These are phyloP conservation scores for Didymella glomerata DNA, from an alignment of 2,329 filamentous ascomycete genomes.

Conservation along the genomic window DNA sequence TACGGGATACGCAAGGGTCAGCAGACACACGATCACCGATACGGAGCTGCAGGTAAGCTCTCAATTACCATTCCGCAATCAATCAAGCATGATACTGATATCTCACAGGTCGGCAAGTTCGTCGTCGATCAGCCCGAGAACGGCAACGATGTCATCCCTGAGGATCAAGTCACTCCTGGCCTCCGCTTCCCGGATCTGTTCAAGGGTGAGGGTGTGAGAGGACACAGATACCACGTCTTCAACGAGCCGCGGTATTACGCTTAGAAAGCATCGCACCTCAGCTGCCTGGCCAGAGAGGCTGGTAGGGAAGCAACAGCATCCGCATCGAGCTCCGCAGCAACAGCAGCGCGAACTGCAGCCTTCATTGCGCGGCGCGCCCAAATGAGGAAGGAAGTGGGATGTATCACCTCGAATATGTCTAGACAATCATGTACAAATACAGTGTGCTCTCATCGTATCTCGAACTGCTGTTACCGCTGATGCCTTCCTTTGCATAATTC, in stretches of 20 bases:
- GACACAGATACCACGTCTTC: slow-evolving; percentile 94
- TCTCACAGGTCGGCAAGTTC: slow-evolving; percentile 80
- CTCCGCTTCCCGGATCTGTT: slow-evolving; percentile 87
- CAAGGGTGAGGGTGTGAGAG: slow-evolving; percentile 83
- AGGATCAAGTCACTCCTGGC: slow-evolving; percentile 77
- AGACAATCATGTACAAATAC: too few species aligned
- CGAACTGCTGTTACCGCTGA: too few species aligned
- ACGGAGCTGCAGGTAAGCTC: slow-evolving; percentile 84
- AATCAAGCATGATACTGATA: neutral
- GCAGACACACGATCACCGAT: slow-evolving; percentile 90
- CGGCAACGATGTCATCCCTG: slow-evolving; percentile 71
- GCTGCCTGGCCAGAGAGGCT: too few species aligned
- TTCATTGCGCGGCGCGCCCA: neutral
- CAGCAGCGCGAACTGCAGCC: neutral
- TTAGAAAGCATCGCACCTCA: slow-evolving; percentile 12
- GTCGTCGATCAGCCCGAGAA: slow-evolving; percentile 76
- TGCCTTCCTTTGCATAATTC: too few species aligned
- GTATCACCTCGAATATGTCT: too few species aligned
- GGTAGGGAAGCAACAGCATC: neutral
- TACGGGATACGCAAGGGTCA: slow-evolving; percentile 88
- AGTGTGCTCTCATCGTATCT: too few species aligned
- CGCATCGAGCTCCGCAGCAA: neutral
- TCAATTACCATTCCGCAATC: neutral
- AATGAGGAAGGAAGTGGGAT: neutral
- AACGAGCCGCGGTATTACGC: slow-evolving; percentile 65